Base-by-base conservation (phyloP, 2,329 filamentous ascomycete genomes). In the Cladosporium sp. region DNA sequence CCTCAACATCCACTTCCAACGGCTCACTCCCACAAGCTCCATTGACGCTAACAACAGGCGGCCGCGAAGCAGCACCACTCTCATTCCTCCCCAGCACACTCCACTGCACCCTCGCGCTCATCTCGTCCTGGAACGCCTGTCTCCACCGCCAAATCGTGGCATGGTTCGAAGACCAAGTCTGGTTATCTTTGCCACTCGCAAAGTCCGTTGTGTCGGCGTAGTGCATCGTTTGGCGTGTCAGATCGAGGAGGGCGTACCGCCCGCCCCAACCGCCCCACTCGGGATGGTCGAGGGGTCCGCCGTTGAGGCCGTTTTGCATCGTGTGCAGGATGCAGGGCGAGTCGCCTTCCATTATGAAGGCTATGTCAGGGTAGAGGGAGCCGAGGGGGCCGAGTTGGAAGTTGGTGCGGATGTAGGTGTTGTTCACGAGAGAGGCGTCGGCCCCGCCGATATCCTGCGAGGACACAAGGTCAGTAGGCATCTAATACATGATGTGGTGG, bases 61-160 rank as follows among this genome's bases (percentile, higher is more conserved):
- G 76, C 61, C 82, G 80, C 54, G 76, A 80, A 0, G 68, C 73
- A 22, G 71, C 67, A 13, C 60, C 58, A 22, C 70, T 61, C 13
- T 75, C 74, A 22, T 42, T 25, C 10, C 59, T 59, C 15, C 59
- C 60, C 49, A 66, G 61, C 61, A 75, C 66, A 13, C 70, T 79
- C 80, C 72, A 82, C 63, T 74, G 76, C 63, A 78, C 80, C 24
- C 71, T 70, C 22, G 73, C 80, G 9, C 71, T 79, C 64, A 77
- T 82, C 56, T 81, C 78, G 48, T 77, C 75, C 65, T 81, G 78
- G 57, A 77, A 82, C 0, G 79, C 77, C 53, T 76, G 70, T 13
- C 79, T 66, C 80, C 79, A 82, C n/a, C 79, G 70, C 79, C 80
- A 82, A 32, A 82, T 77, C 0, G 77, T 79, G 2, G 78, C 78